Evolutionary conservation across 495 filamentous ascomycete species (phyloP).

Genomic region (Daldinia caldariorum): DNA sequence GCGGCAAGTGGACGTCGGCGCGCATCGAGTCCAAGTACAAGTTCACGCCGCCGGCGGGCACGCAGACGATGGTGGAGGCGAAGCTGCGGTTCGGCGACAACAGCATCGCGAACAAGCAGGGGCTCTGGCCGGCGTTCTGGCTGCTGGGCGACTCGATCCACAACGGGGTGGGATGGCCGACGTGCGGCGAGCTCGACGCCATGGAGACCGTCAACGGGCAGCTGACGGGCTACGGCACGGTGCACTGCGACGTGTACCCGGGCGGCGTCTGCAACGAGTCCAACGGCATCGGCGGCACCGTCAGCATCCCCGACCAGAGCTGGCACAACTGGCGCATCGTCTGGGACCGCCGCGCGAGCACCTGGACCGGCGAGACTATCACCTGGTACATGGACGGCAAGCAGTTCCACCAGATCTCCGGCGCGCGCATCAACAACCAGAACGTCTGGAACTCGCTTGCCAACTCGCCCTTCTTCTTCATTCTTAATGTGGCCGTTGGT

Average conservation of each 20-base stretch:
- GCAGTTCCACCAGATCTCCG: slow-evolving; percentile 54
- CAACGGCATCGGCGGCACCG: slow-evolving; percentile 49
- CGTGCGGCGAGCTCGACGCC: slow-evolving; percentile 62
- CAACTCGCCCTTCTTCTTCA: slow-evolving; percentile 53
- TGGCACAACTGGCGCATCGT: slow-evolving; percentile 60
- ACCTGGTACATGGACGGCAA: slow-evolving; percentile 59
- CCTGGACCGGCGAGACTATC: slow-evolving; percentile 57
- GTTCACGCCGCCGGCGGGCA: slow-evolving; percentile 54
- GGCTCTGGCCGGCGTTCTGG: slow-evolving; percentile 67
- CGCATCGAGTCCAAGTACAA: slow-evolving; percentile 58
- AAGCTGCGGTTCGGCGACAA: slow-evolving; percentile 56
- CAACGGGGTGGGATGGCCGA: slow-evolving; percentile 55
- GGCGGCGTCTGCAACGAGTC: slow-evolving; percentile 60
- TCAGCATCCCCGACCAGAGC: slow-evolving; percentile 52
- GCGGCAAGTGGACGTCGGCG: slow-evolving; percentile 59
- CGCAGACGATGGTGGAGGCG: slow-evolving; percentile 54
- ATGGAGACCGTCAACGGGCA: slow-evolving; percentile 60
- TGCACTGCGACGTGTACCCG: slow-evolving; percentile 57
- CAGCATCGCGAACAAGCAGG: slow-evolving; percentile 51
- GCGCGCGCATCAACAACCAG: slow-evolving; percentile 49
- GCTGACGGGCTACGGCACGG: slow-evolving; percentile 56
- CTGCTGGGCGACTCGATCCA: slow-evolving; percentile 57
- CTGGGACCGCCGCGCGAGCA: slow-evolving; percentile 52
- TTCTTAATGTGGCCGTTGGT: slow-evolving; percentile 63
- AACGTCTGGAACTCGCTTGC: slow-evolving; percentile 54